Conservation (phyloP, 1,139 yeast genomes). For the Magnusiomyces tetraspermus region DNA sequence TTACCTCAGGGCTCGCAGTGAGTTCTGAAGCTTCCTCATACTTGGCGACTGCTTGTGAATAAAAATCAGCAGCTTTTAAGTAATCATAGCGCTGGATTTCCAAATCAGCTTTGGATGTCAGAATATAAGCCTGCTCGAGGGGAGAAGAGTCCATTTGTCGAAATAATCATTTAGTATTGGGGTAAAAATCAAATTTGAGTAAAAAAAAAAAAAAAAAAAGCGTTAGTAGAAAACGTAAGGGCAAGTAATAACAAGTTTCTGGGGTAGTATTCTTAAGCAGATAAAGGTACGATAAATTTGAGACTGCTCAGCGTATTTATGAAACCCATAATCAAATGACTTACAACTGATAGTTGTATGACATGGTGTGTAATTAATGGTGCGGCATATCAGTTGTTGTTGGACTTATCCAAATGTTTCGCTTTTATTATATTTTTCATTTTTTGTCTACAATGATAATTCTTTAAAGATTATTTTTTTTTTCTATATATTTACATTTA, state of each 20-base stretch:
- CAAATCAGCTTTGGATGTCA: slow-evolving; percentile 14
- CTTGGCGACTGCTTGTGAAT: slow-evolving; percentile 13
- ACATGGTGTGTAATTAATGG: too few species aligned
- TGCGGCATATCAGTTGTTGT: too few species aligned
- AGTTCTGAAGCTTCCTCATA: slow-evolving; percentile 11
- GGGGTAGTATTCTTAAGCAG: not conserved
- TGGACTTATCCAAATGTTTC: too few species aligned
- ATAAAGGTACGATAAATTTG: too few species aligned
- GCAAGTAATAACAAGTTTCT: not conserved
- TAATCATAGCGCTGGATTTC: slow-evolving; percentile 14
- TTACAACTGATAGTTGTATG: too few species aligned
- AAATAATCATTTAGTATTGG: not conserved
- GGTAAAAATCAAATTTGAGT: not conserved
- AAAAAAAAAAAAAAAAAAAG: too few species aligned
- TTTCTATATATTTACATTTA: too few species aligned
- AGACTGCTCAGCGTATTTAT: too few species aligned
- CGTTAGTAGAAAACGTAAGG: not conserved
- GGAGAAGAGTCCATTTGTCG: slow-evolving; percentile 3
- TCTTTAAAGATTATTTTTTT: too few species aligned
- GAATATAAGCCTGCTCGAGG: slow-evolving; percentile 12
- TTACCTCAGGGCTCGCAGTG: slow-evolving; percentile 13
- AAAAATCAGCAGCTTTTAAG: slow-evolving; percentile 13
- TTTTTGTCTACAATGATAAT: too few species aligned
- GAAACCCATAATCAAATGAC: too few species aligned
- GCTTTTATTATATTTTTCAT: too few species aligned